Conservation (phyloP, 495 filamentous ascomycete species). For the Sabuloglossum arenarium region DNA sequence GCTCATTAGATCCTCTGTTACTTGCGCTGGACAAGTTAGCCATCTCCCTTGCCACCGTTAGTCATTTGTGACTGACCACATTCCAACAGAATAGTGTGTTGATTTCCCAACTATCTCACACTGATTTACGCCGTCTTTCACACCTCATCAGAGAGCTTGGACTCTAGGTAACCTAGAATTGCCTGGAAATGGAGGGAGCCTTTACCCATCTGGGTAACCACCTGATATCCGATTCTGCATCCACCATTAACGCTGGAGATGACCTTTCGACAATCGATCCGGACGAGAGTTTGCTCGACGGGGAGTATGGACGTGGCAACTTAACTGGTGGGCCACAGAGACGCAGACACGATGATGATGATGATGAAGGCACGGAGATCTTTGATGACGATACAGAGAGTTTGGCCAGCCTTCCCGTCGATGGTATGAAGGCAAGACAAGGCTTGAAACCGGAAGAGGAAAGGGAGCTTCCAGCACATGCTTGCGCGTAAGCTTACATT, state of each 20-base stretch:
- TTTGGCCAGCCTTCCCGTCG: slow-evolving; percentile 64
- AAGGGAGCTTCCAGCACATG: slow-evolving; percentile 81
- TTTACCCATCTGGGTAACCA: slow-evolving; percentile 76
- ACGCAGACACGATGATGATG: slow-evolving; percentile 63
- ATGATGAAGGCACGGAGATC: slow-evolving; percentile 69
- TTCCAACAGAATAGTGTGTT: not conserved
- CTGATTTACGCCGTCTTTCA: not conserved
- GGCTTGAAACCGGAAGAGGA: slow-evolving; percentile 55
- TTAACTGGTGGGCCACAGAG: slow-evolving; percentile 37
- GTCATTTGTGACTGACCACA: not conserved
- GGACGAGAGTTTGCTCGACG: slow-evolving; percentile 53
- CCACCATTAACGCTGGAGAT: slow-evolving; percentile 55
- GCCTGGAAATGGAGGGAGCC: slow-evolving; percentile 46
- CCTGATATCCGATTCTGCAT: slow-evolving; percentile 49
- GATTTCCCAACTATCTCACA: not conserved
- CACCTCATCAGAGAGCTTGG: not conserved
- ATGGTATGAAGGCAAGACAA: slow-evolving; percentile 47
- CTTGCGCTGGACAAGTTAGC: not conserved
- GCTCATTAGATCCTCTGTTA: not conserved
- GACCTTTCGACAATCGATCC: slow-evolving; percentile 46
- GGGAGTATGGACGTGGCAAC: slow-evolving; percentile 39
- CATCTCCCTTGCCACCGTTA: not conserved
- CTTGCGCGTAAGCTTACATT: slow-evolving; percentile 62
- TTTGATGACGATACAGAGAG: slow-evolving; percentile 87
- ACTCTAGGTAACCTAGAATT: not conserved